Base-by-base conservation (phyloP, 129 eudicot genomes). In the Pseudognaphalium luteoalbum region DNA sequence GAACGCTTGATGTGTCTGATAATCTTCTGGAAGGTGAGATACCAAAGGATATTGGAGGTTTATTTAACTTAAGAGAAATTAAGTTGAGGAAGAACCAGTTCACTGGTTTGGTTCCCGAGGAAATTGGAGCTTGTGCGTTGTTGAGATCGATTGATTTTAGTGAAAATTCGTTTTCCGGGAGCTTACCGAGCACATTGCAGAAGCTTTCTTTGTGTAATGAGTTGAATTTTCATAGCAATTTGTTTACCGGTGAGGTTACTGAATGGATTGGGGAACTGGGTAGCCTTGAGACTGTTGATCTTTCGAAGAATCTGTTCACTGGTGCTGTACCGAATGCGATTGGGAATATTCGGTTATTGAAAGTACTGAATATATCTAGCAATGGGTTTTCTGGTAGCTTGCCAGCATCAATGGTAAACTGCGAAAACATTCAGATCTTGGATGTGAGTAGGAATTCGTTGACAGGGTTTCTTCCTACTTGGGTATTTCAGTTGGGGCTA, bases 201-300 rank as follows among this genome's bases (percentile, higher is more conserved):
- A 88, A 81, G 69, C 89, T 92, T 84, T 74, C 81, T 12, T 81
- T 90, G 82, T 85, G 93, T 69, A 75, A 44, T 54, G 17, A 86
- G 74, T 72, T 92, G 0, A 44, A 74, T 80, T 75, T 92, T 62
- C 80, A 70, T 20, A 64, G 77, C 29, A 92, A 92, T 87, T 72
- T 76, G 59, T 81, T 92, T 39, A 76, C 80, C 0, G 91, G 92
- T 60, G 86, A 83, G 78, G 64, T 90, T 32, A 85, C 87, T 35
- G 88, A 83, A 56, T 92, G 98, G 98, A 81, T 92, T 71, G 96
- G 96, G 62, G 87, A 82, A 76, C 66, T 92, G 93, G 83, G 82
- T 71, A 81, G 87, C 66, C 96, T 92, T 66, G 88, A 90, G 80
- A 80, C 57, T 15, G 78, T 92, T 29, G 98, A 87, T 86, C 87